phyloP scores from a whole-genome alignment of 805 yeast species.

The Saccharomycopsis babjevae region DNA sequence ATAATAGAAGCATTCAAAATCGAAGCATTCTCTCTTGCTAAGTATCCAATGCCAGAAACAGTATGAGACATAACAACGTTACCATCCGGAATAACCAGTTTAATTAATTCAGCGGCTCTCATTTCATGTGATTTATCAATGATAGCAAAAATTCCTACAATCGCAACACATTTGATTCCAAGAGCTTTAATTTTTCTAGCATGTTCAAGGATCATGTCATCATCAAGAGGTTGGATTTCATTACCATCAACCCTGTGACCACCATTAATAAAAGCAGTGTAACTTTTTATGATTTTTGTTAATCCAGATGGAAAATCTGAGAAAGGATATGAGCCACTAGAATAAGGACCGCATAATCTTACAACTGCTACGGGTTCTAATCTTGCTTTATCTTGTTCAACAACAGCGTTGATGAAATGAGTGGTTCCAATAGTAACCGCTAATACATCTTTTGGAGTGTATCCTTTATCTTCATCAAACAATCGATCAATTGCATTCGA shows the following conservation, averaged over 20 bases:
- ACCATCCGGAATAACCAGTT: conserved; percentile 27
- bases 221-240: conserved; percentile 27
- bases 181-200: conserved; percentile 25
- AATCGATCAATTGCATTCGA: conserved; percentile 28
- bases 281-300: conserved; percentile 27
- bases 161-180: conserved; percentile 30
- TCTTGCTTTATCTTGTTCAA: conserved; percentile 34
- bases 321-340: conserved; percentile 31
- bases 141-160: conserved; percentile 34
- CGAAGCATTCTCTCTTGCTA: conserved; percentile 39
- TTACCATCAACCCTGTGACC: conserved; percentile 36
- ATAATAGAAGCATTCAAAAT: conserved; percentile 37
- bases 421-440: conserved; percentile 44
- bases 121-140: conserved; percentile 31
- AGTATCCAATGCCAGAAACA: conserved; percentile 34
- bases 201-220: conserved; percentile 24
- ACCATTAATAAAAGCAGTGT: conserved; percentile 30
- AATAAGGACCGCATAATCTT: conserved; percentile 36
- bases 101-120: conserved; percentile 27
- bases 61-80: conserved; percentile 31
- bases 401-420: conserved; percentile 41
- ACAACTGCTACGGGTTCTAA: conserved; percentile 36
- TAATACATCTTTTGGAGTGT: conserved; percentile 26
- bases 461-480: conserved; percentile 22
- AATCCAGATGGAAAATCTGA: conserved; percentile 36